A percentile compares a stretch with the other conserved stretches of the same genome.
These are phyloP conservation scores for Basidiobolus heterosporus DNA, from an alignment of 371 early-diverging fungal genomes.

Conservation along the genomic window DNA sequence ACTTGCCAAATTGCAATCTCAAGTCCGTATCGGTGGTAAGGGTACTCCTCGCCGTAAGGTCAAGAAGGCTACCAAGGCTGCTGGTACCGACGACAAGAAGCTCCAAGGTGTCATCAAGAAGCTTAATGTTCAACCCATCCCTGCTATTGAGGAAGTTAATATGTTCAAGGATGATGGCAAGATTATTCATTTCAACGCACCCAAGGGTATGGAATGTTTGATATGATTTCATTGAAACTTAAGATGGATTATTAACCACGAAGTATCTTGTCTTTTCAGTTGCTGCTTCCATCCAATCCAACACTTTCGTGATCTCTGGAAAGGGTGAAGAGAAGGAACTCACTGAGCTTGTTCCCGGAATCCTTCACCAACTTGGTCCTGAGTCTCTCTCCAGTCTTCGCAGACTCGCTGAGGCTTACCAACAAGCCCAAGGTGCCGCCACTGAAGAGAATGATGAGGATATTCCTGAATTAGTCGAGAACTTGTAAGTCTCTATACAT, in stretches of 20 bases:
- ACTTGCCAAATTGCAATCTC: constrained; percentile 81
- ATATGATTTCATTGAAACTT: too few relatives aligned
- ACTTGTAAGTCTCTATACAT: neutral
- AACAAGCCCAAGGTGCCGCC: constrained; percentile 26
- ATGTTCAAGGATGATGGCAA: constrained; percentile 92
- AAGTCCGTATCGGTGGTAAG: constrained; percentile 74
- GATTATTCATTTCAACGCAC: constrained; percentile 80
- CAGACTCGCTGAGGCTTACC: constrained; percentile 73
- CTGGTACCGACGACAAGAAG: constrained; percentile 79
- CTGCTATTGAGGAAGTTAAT: constrained; percentile 92
- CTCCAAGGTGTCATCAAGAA: constrained; percentile 72
- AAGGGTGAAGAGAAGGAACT: constrained; percentile 25
- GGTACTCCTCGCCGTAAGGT: constrained; percentile 92
- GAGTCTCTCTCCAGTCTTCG: constrained; percentile 79
- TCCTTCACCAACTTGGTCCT: constrained; percentile 89
- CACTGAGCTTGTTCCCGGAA: constrained; percentile 80
- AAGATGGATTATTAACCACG: too few relatives aligned
- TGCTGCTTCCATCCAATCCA: neutral
- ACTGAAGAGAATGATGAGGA: constrained; percentile 42
- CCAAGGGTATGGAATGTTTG: constrained; percentile 49
- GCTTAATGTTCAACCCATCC: constrained; percentile 68
- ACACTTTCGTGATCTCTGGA: constrained; percentile 4
- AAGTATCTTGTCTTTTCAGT: neutral
- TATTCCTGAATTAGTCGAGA: constrained; percentile 56
- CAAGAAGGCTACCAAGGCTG: constrained; percentile 56